Evolutionary conservation across 257 asterid species (phyloP).

Genomic region (Lavandula angustifolia): DNA sequence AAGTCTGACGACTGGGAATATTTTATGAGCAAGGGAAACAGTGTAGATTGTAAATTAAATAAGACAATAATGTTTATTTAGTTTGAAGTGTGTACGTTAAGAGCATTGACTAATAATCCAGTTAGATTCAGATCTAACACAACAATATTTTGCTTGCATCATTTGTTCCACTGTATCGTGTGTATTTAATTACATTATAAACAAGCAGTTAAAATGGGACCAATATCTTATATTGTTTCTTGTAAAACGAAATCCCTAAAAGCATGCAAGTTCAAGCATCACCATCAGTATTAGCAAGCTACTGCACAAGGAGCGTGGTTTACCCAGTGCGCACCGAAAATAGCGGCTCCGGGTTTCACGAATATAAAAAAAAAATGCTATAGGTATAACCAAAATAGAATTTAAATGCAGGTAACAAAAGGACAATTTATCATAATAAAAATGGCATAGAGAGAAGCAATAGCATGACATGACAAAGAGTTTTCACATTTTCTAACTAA

Average conservation of each 20-base stretch:
- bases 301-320: no score
- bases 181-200: neutral
- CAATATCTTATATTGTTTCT: no score
- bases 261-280: conserved; percentile 7
- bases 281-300: conserved; percentile 1
- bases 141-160: conserved; percentile 1
- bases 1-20: conserved; percentile 10
- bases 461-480: neutral
- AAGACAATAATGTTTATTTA: neutral
- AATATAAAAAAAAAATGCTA: no score
- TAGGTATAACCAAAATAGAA: conserved; percentile 14
- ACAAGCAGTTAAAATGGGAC: no score
- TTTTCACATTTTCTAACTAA: conserved; percentile 1
- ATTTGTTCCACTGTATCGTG: neutral
- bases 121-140: conserved; percentile 22
- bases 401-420: no score
- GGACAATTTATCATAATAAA: conserved; percentile 4
- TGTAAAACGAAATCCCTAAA: neutral
- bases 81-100: neutral
- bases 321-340: no score
- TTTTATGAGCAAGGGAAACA: neutral
- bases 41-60: neutral
- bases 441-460: neutral
- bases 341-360: no score
- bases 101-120: conserved; percentile 23